phyloP scores from a whole-genome alignment of 2,329 filamentous ascomycete genomes.

The Exophiala calicioides region DNA sequence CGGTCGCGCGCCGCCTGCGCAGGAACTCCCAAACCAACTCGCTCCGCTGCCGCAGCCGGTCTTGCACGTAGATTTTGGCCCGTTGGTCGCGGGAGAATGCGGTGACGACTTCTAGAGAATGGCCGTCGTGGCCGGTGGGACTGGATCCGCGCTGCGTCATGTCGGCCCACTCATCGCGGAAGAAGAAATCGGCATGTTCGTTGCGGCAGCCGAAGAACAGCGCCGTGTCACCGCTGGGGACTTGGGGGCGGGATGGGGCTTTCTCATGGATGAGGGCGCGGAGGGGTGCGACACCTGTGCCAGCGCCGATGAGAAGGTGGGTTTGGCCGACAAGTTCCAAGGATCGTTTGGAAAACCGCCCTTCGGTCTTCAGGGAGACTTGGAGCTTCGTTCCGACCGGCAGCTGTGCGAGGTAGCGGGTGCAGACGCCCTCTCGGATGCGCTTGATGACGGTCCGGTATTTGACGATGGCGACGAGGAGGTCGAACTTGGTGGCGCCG shows the following conservation, averaged over 20 bases:
- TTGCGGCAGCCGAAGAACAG: slow-evolving; percentile 88
- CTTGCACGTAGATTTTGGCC: slow-evolving; percentile 68
- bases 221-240: slow-evolving; percentile 51
- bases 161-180: slow-evolving; percentile 69
- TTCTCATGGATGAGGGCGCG: slow-evolving; percentile 54
- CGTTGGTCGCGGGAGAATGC: slow-evolving; percentile 72
- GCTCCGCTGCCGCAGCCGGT: slow-evolving; percentile 57
- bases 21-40: slow-evolving; percentile 55
- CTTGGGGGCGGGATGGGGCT: slow-evolving; percentile 1
- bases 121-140: background rate
- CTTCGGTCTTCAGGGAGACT: slow-evolving; percentile 46
- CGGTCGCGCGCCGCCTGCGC: slow-evolving; percentile 52
- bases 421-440: slow-evolving; percentile 83
- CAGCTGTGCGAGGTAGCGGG: slow-evolving; percentile 75
- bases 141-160: slow-evolving; percentile 33
- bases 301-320: slow-evolving; percentile 55
- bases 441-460: slow-evolving; percentile 86
- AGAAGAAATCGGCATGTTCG: slow-evolving; percentile 74
- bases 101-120: slow-evolving; percentile 55
- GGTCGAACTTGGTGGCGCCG: slow-evolving; percentile 59
- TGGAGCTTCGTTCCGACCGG: slow-evolving; percentile 58
- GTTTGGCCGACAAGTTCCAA: slow-evolving; percentile 3
- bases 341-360: slow-evolving; percentile 15
- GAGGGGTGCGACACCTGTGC: slow-evolving; percentile 36
- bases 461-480: slow-evolving; percentile 84